These are phyloP conservation scores for Populus tomentosa DNA, from an alignment of 441 rosid species.

Conservation along the genomic window DNA sequence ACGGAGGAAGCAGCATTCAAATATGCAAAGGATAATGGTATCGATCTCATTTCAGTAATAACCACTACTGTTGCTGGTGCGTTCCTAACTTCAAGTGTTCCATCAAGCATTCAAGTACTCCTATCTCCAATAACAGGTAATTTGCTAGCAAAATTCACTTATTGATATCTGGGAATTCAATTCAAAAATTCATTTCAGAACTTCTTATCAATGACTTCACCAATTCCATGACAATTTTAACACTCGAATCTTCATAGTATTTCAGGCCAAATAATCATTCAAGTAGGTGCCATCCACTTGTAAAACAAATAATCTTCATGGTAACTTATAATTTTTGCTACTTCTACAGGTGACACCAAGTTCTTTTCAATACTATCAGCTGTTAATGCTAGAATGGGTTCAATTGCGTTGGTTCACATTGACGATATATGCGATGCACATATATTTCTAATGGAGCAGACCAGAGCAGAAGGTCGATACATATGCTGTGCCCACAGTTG, in stretches of 20 bases:
- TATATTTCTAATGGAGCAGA: conserved; percentile 63
- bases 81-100: conserved; percentile 54
- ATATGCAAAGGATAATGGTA: conserved; percentile 49
- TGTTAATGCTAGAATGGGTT: conserved; percentile 69
- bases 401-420: conserved; percentile 66
- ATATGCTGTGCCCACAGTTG: conserved; percentile 48
- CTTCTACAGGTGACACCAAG: conserved; percentile 45
- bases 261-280: background rate
- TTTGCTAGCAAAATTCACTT: background rate
- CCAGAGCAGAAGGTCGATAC: conserved; percentile 53
- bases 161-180: background rate
- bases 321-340: background rate
- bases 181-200: background rate
- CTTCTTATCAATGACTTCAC: background rate
- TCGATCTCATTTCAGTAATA: conserved; percentile 67
- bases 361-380: conserved; percentile 54
- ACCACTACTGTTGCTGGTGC: conserved; percentile 72
- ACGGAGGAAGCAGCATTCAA: conserved; percentile 72
- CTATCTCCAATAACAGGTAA: conserved; percentile 67
- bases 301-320: background rate
- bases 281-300: background rate
- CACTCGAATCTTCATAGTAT: background rate
- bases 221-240: background rate
- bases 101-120: conserved; percentile 70
- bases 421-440: conserved; percentile 77